Conservation (phyloP, 2,329 filamentous ascomycete genomes). For the Penicillium sp. region DNA sequence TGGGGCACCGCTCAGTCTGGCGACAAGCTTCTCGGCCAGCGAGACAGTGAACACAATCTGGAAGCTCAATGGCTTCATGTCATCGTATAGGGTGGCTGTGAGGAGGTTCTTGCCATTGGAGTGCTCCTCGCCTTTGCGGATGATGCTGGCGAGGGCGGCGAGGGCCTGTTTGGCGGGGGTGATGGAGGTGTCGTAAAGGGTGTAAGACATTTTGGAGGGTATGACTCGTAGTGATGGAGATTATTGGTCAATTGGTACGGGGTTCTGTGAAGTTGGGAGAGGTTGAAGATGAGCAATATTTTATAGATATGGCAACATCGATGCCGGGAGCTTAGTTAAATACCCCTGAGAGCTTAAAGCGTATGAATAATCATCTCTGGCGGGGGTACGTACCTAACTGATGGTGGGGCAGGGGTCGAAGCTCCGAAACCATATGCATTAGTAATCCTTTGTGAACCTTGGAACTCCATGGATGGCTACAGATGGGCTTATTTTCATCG, state of each 20-base stretch:
- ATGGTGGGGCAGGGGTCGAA: neutral
- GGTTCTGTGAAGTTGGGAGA: neutral
- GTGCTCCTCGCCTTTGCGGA: slow-evolving; percentile 2
- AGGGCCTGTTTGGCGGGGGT: neutral
- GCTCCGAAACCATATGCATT: neutral
- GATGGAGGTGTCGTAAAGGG: slow-evolving; percentile 1
- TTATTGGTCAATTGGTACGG: neutral
- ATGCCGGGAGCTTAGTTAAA: neutral
- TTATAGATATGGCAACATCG: slow-evolving; percentile 2
- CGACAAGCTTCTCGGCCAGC: neutral
- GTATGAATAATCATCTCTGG: neutral
- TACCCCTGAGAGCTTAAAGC: neutral
- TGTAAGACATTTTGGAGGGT: neutral
- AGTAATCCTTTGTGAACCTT: neutral
- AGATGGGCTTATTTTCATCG: neutral
- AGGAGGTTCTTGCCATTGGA: neutral
- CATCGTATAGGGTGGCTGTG: neutral
- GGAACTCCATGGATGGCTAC: neutral
- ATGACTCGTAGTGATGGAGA: neutral
- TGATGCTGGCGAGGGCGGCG: neutral
- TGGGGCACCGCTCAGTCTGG: neutral
- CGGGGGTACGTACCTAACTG: neutral
- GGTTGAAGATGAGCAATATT: slow-evolving; percentile 1
- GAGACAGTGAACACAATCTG: neutral
- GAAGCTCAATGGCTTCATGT: slow-evolving; percentile 6